Percentiles rank a stretch among this genome's conserved stretches.
phyloP scores from a whole-genome alignment of 2,329 filamentous ascomycete genomes.

The Helicocarpus griseus region DNA sequence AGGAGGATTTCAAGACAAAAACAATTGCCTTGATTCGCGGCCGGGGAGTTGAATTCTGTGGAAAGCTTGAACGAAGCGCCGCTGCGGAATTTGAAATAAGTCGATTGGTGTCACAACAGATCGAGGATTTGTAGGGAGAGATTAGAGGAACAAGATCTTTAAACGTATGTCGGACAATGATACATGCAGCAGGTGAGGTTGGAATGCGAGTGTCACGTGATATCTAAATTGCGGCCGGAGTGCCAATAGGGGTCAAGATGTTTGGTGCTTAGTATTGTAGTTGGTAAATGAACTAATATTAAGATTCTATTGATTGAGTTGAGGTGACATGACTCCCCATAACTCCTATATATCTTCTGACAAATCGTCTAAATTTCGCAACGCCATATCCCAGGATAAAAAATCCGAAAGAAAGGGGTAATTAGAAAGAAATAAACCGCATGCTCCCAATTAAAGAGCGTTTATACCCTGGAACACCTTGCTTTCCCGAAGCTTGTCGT shows the following conservation, averaged over 20 bases:
- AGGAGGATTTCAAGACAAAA: background rate
- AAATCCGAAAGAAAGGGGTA: background rate
- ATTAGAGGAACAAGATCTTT: background rate
- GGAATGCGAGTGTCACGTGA: background rate
- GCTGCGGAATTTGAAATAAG: background rate
- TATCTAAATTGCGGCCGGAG: background rate
- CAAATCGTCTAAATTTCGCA: background rate
- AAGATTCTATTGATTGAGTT: too few relatives aligned
- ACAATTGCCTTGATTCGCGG: background rate
- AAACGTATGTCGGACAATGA: background rate
- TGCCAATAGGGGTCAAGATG: background rate
- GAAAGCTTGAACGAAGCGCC: background rate
- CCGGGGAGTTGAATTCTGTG: background rate
- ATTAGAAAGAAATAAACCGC: background rate
- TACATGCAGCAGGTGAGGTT: background rate
- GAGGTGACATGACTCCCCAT: too few relatives aligned
- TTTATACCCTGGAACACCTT: slow-evolving; percentile 42
- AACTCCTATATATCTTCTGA: background rate
- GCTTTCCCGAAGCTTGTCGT: slow-evolving; percentile 55
- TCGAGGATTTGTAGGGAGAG: background rate
- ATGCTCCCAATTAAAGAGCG: slow-evolving; percentile 27
- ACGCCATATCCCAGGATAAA: background rate
- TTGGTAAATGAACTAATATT: too few relatives aligned
- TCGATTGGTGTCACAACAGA: background rate
- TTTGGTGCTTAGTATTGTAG: too few relatives aligned